Evolutionary conservation across 345 rosid genomes (phyloP).

Genomic region (Euphorbia peplus): DNA sequence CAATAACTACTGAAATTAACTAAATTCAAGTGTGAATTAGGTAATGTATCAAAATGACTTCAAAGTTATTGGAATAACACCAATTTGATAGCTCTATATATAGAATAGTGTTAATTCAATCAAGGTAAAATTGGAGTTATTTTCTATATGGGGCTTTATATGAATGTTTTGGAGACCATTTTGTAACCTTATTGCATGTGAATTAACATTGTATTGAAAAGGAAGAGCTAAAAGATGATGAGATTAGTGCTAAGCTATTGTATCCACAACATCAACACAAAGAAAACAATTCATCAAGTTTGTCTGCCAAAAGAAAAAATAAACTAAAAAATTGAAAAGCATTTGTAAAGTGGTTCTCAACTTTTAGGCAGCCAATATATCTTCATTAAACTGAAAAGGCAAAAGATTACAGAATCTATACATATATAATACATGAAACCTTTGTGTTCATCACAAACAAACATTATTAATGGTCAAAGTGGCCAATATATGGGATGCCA

Average conservation of each 20-base stretch:
- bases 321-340: not conserved
- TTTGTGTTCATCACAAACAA: not conserved
- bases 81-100: no score
- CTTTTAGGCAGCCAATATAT: constrained; percentile 23
- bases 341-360: constrained; percentile 12
- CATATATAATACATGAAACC: not conserved
- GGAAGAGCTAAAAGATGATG: no score
- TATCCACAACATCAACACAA: not conserved
- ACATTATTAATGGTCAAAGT: not conserved
- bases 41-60: no score
- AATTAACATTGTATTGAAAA: no score
- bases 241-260: not conserved
- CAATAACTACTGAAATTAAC: no score
- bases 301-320: not conserved
- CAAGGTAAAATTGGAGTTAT: no score
- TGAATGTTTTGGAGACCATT: no score
- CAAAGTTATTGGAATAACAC: no score
- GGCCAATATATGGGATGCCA: constrained; percentile 15
- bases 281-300: not conserved
- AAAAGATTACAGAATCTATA: not conserved
- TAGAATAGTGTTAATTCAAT: no score
- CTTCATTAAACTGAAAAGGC: constrained; percentile 10
- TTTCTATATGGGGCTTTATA: no score
- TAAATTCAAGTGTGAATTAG: no score
- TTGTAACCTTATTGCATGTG: no score